These are phyloP conservation scores for Amanita fuliginea DNA, from an alignment of 768 basidiomycete species.

Conservation along the genomic window DNA sequence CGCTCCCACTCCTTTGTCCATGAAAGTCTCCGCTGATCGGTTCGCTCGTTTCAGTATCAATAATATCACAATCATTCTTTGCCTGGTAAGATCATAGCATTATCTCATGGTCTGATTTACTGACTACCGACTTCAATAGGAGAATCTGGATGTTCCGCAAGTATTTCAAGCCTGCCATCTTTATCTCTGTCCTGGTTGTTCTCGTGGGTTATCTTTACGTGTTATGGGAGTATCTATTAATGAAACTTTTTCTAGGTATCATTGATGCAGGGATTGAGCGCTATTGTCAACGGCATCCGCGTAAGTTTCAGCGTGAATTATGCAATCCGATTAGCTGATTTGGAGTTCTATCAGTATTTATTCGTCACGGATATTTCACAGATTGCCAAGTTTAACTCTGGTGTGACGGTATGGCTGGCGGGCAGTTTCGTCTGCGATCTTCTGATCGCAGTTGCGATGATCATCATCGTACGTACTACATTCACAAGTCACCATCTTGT, in stretches of 20 bases:
- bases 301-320: background rate
- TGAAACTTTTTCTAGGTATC: background rate
- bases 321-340: background rate
- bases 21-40: background rate
- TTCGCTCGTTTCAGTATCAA: background rate
- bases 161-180: background rate
- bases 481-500: background rate
- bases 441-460: constrained; percentile 10
- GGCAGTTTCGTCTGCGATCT: constrained; percentile 8
- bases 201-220: background rate
- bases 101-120: background rate
- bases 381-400: constrained; percentile 3
- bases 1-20: background rate
- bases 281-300: constrained; percentile 3
- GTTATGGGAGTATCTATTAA: no score
- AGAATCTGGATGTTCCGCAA: constrained; percentile 3
- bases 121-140: background rate
- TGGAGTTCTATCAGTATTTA: background rate
- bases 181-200: background rate
- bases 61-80: constrained; percentile 3
- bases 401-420: constrained; percentile 7
- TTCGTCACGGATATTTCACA: constrained; percentile 2
- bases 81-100: background rate
- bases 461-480: constrained; percentile 7
- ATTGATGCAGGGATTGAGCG: constrained; percentile 2